Conservation (phyloP, 345 rosid species). For the Eucalyptus fibrosa region DNA sequence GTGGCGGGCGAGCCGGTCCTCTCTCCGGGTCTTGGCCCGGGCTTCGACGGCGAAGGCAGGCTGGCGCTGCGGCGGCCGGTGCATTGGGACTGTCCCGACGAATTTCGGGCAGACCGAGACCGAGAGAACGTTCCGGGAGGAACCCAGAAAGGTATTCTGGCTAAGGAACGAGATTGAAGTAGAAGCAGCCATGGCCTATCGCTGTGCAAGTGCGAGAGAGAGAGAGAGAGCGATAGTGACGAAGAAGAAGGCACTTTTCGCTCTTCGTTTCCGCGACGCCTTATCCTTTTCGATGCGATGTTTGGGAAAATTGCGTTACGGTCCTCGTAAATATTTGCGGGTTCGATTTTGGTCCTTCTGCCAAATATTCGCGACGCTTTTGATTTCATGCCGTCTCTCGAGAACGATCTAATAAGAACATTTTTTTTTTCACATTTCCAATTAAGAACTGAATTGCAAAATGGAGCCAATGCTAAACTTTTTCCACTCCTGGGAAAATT, state of each 20-base stretch:
- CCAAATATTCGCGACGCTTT: background rate
- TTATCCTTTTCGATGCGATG: rapidly evolving
- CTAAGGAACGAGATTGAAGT: background rate
- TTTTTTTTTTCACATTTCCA: background rate
- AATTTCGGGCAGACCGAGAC: background rate
- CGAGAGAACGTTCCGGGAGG: background rate
- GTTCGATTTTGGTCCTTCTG: background rate
- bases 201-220: background rate
- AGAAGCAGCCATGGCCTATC: background rate
- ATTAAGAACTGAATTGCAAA: background rate
- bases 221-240: background rate
- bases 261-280: background rate
- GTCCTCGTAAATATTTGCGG: background rate
- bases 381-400: background rate
- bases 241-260: background rate
- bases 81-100: slow-evolving; percentile 6
- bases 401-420: background rate
- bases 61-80: slow-evolving; percentile 6
- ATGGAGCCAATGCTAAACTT: background rate
- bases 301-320: background rate
- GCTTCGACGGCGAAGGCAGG: slow-evolving; percentile 39
- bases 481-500: background rate
- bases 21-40: slow-evolving; percentile 47
- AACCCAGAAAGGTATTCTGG: slow-evolving; percentile 1
- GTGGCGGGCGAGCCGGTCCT: slow-evolving; percentile 82